Evolutionary conservation across 257 asterid species (phyloP), one percentile per base, ranked within the genome.

Genomic region (Coffea eugenioides): DNA sequence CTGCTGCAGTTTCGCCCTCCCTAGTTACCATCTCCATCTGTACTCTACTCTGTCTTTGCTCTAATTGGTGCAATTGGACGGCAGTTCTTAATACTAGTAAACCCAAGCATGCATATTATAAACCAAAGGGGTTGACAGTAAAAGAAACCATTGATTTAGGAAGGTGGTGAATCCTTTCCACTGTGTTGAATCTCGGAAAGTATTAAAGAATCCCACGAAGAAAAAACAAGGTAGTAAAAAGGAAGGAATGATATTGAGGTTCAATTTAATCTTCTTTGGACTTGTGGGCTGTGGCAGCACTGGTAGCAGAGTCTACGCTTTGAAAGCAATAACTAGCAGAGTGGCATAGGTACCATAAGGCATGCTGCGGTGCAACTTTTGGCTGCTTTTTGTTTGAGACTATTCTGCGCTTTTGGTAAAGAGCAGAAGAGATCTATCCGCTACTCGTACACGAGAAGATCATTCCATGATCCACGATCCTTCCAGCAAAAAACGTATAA

Each of bases 341-440:
- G 6, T 62, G 68, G 68, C 68, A 61, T 7, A 21, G 67, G 73
- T 64, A 51, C 48, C 27, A 74, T 69, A 73, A 81, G 86, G 86
- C 80, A 80, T 82, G 88, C 74, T 81, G 34, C 82, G 64, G 41
- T 52, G 68, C 46, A 64, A 73, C 86, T 82, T 86, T 86, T 81
- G 71, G 78, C 75, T 88, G 85, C 91, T 87, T 84, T 82, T 77
- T 65, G 76, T 23, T 71, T 3, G 71, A 62, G 41, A 73, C 82
- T 61, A 73, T 80, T 83, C 41, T 81, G 83, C 81, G 49, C 89
- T 88, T 88, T 87, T 85, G 73, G 73, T 75, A 84, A 87, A 88
- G 88, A 85, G 34, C 34, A 31, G 88, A 85, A 77, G 85, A 79
- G 84, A 83, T 72, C 76, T 72, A 70, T 62, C 46, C 18, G 18